A percentile compares a stretch with the other conserved stretches of the same genome.
Evolutionary conservation across 306 rosid species (phyloP).

Genomic region (Acacia acuminata): DNA sequence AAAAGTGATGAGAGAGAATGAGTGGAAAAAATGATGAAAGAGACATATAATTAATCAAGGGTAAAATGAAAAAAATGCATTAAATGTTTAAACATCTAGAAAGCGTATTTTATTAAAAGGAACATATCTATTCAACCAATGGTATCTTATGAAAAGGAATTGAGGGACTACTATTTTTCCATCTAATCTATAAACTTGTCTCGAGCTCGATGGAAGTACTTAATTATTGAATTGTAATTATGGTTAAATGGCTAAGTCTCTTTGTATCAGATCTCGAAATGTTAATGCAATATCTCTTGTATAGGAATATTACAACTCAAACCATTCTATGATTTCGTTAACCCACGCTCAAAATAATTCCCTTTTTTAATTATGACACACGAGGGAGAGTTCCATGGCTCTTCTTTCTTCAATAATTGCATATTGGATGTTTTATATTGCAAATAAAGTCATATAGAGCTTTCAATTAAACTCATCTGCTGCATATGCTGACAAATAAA

Average conservation of each 20-base stretch:
- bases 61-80: too few relatives aligned
- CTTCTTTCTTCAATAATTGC: background rate
- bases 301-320: background rate
- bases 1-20: too few relatives aligned
- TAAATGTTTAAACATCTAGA: too few relatives aligned
- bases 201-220: background rate
- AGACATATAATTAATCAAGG: too few relatives aligned
- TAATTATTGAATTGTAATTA: background rate
- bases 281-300: background rate
- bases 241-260: background rate
- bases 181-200: constrained; percentile 26
- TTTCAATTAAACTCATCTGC: background rate
- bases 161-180: background rate
- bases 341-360: background rate
- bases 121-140: too few relatives aligned
- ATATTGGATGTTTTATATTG: background rate
- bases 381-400: background rate
- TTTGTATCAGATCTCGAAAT: background rate
- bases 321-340: background rate
- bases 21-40: too few relatives aligned
- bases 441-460: background rate
- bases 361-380: background rate
- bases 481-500: background rate
- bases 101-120: too few relatives aligned
- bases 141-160: background rate